These are phyloP conservation scores for Porogramme epimiltina DNA, from an alignment of 1,284 basidiomycete species.

Conservation along the genomic window DNA sequence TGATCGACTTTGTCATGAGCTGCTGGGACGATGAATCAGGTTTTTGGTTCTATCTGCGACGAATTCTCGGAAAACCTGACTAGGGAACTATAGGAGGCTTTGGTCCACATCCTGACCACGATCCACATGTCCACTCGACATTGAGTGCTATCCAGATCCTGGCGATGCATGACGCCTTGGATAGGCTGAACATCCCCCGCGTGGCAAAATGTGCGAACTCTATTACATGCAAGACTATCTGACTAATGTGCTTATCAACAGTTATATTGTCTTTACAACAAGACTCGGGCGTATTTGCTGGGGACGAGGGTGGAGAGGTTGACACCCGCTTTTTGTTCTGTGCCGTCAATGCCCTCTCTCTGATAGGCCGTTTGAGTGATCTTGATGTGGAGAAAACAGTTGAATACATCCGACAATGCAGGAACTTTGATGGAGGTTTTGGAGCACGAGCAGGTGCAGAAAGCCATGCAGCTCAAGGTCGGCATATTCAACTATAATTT, in stretches of 20 bases:
- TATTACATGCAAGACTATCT: conserved; percentile 1
- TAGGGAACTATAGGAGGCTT: conserved; percentile 69
- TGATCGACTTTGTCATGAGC: conserved; percentile 88
- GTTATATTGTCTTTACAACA: conserved; percentile 85
- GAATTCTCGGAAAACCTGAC: not conserved
- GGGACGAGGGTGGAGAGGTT: conserved; percentile 88
- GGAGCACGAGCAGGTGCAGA: conserved; percentile 85
- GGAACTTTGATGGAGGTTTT: conserved; percentile 97
- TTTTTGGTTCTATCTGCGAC: conserved; percentile 31
- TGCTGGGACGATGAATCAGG: conserved; percentile 94
- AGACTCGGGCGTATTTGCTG: conserved; percentile 86
- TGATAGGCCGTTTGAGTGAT: conserved; percentile 72
- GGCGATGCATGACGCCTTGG: conserved; percentile 81
- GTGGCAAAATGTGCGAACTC: conserved; percentile 72
- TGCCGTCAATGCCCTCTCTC: conserved; percentile 79
- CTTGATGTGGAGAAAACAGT: conserved; percentile 70
- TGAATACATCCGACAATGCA: conserved; percentile 75
- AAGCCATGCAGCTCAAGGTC: conserved; percentile 91
- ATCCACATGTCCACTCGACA: conserved; percentile 88
- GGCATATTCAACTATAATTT: not conserved
- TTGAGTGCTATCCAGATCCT: conserved; percentile 93
- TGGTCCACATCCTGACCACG: conserved; percentile 90
- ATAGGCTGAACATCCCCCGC: conserved; percentile 68
- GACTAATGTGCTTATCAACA: conserved; percentile 33
- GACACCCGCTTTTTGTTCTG: conserved; percentile 94